Conservation (phyloP, 169 alveolate genomes). For the Plasmodium yoelii region DNA sequence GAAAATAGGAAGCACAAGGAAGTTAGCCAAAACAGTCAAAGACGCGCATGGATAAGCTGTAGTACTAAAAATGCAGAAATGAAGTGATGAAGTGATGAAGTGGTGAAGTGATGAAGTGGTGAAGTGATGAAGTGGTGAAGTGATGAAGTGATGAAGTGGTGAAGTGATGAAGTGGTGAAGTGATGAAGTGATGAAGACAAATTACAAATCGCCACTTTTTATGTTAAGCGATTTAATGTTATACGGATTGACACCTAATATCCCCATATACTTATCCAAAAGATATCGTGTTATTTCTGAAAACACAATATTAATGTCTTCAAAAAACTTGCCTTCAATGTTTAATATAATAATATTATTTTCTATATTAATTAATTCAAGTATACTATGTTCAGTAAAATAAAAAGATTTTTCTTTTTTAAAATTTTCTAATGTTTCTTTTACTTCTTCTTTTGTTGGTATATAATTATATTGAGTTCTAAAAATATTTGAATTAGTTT, state of each 20-base stretch:
- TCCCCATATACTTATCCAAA: conserved; percentile 32
- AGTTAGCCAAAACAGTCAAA: too few species aligned
- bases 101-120: too few species aligned
- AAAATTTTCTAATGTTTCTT: conserved; percentile 29
- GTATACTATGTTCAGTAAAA: conserved; percentile 75
- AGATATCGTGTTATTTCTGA: conserved; percentile 57
- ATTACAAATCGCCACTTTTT: conserved; percentile 1
- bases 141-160: too few species aligned
- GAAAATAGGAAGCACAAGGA: too few species aligned
- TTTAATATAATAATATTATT: conserved; percentile 57
- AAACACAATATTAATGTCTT: conserved; percentile 70
- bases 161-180: too few species aligned
- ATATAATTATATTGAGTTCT: conserved; percentile 66
- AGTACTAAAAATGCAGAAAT: conserved; percentile 6
- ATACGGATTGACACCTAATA: conserved; percentile 68
- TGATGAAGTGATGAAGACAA: too few species aligned
- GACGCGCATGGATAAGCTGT: too few species aligned
- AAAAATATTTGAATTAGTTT: conserved; percentile 40
- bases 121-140: too few species aligned
- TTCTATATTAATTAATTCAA: conserved; percentile 67
- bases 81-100: too few species aligned
- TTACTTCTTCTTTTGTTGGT: conserved; percentile 63
- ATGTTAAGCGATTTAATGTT: conserved; percentile 47
- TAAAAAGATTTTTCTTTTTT: conserved; percentile 61
- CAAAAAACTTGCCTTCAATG: conserved; percentile 71